Percentiles rank a stretch among this genome's conserved stretches.
phyloP scores from a whole-genome alignment of 495 filamentous ascomycete genomes.

The Talaromyces wortmannii region DNA sequence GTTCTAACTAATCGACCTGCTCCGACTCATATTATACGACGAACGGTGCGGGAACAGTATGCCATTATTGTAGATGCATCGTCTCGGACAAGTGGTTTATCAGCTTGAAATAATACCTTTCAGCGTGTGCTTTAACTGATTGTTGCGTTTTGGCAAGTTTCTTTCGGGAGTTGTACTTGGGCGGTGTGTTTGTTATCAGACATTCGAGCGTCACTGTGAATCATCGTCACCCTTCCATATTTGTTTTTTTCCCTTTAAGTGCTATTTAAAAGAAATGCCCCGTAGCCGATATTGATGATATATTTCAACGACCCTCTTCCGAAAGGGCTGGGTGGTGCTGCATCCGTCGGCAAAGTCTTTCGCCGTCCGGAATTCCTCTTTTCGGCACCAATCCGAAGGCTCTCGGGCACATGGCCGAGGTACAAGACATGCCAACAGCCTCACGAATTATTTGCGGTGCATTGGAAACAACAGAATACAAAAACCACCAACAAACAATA shows the following conservation, averaged over 20 bases:
- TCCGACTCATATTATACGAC: slow-evolving; percentile 55
- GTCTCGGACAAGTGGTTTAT: slow-evolving; percentile 4
- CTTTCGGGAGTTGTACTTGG: too few relatives aligned
- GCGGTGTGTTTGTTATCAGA: too few relatives aligned
- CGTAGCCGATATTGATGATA: slow-evolving; percentile 37
- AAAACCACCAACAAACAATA: background rate
- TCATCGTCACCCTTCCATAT: too few relatives aligned
- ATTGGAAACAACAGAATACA: background rate
- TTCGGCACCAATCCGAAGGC: too few relatives aligned
- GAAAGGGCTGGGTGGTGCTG: slow-evolving; percentile 10
- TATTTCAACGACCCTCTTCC: slow-evolving; percentile 49
- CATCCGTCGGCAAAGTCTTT: slow-evolving; percentile 1
- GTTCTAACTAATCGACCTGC: slow-evolving; percentile 66
- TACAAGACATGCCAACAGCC: background rate
- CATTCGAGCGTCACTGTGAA: too few relatives aligned
- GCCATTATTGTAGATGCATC: background rate
- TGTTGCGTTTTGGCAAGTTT: background rate
- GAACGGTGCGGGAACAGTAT: slow-evolving; percentile 13
- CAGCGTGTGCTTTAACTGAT: background rate
- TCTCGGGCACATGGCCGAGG: background rate
- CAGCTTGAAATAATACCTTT: slow-evolving; percentile 10
- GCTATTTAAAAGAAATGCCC: slow-evolving; percentile 1
- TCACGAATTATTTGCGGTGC: background rate
- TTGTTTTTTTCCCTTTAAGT: too few relatives aligned
- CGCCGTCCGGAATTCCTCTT: background rate